A percentile compares a stretch with the other conserved stretches of the same genome.
Evolutionary conservation across 192 early-diverging fungal species (phyloP).

Genomic region (Podila verticillata): DNA sequence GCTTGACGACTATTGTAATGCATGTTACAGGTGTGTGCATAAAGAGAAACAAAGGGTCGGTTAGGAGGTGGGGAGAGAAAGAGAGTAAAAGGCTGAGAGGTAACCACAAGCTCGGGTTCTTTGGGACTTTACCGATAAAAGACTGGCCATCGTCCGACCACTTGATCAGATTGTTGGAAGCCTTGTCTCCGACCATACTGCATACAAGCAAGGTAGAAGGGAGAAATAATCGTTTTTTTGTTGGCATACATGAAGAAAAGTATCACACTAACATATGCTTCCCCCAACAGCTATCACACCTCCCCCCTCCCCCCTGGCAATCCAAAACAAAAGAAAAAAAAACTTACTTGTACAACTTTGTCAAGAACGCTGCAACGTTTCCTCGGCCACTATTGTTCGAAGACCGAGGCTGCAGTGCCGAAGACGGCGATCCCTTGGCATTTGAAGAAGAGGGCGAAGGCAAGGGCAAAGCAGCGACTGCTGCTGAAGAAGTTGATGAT

Average conservation of each 20-base stretch:
- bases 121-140: constrained; percentile 69
- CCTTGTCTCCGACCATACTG: constrained; percentile 90
- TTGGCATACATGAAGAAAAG: no score
- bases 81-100: no score
- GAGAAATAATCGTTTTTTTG: background rate
- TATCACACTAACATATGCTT: no score
- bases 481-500: no score
- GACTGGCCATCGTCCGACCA: constrained; percentile 91
- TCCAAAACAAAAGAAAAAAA: background rate
- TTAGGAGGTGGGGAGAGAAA: background rate
- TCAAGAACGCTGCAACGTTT: constrained; percentile 26
- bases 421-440: background rate
- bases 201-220: background rate
- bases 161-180: constrained; percentile 82
- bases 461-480: no score
- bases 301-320: no score
- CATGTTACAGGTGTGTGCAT: background rate
- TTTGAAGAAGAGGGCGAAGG: background rate
- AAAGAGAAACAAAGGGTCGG: background rate
- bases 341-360: constrained; percentile 43
- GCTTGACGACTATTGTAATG: constrained; percentile 58
- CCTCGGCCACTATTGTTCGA: constrained; percentile 24
- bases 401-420: constrained; percentile 25
- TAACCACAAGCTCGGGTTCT: no score
- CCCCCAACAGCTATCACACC: no score